A percentile compares a stretch with the other conserved stretches of the same genome.
Conservation (phyloP, 2,329 filamentous ascomycete species). For the Reticulascus tulasneorum region DNA sequence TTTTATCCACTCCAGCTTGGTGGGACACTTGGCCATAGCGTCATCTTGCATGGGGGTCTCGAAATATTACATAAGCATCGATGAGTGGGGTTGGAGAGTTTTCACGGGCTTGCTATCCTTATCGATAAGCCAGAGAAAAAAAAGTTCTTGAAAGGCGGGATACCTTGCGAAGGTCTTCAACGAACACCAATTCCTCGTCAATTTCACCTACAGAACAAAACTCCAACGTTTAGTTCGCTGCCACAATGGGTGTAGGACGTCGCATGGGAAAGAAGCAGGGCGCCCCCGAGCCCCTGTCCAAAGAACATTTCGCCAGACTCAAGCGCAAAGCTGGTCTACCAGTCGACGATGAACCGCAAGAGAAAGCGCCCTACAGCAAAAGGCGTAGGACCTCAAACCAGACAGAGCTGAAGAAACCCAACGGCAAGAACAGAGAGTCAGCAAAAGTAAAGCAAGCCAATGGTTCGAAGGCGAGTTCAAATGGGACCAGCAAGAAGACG, state of each 20-base stretch:
- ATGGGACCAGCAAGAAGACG: conserved; percentile 22
- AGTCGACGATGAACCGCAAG: conserved; percentile 53
- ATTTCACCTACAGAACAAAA: too few relatives aligned
- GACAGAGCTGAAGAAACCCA: conserved; percentile 26
- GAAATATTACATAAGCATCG: too few relatives aligned
- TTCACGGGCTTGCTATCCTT: too few relatives aligned
- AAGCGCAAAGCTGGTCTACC: conserved; percentile 81
- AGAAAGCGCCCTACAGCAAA: conserved; percentile 63
- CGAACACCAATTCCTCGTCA: too few relatives aligned
- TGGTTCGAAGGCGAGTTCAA: conserved; percentile 19
- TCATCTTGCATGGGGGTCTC: too few relatives aligned
- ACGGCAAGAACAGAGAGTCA: too few relatives aligned
- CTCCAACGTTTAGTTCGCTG: too few relatives aligned
- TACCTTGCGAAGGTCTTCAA: too few relatives aligned
- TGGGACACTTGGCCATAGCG: conserved; percentile 14
- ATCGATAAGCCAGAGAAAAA: too few relatives aligned
- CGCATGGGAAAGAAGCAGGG: conserved; percentile 98
- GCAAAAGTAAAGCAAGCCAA: conserved; percentile 31
- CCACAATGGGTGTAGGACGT: conserved; percentile 81
- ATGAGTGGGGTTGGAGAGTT: too few relatives aligned
- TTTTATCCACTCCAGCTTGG: conserved; percentile 8
- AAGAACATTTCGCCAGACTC: conserved; percentile 69
- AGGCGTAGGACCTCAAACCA: conserved; percentile 42
- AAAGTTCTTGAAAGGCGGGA: too few relatives aligned
- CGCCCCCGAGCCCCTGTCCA: conserved; percentile 75